These are phyloP conservation scores for Naganishia onofrii DNA, from an alignment of 768 basidiomycete species.

Conservation along the genomic window DNA sequence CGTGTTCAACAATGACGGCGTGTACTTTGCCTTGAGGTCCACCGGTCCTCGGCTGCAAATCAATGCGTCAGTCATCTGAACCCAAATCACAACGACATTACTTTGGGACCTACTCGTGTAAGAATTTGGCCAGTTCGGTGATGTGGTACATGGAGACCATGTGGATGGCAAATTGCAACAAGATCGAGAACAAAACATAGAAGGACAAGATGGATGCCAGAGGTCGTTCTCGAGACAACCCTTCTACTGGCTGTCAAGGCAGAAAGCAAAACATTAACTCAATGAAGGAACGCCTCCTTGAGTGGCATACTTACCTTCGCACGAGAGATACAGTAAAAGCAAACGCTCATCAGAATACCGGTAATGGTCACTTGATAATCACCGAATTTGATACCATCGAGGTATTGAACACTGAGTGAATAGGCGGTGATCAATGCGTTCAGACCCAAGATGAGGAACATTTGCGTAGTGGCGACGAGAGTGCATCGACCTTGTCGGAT, in stretches of 20 bases:
- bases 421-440: conserved; percentile 99
- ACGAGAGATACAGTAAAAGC: conserved; percentile 95
- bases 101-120: conserved; percentile 62
- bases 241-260: conserved; percentile 80
- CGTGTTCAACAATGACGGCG: conserved; percentile 89
- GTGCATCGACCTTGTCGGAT: conserved; percentile 98
- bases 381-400: conserved; percentile 98
- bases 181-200: conserved; percentile 86
- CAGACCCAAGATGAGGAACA: conserved; percentile 98
- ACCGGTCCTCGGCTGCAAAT: conserved; percentile 64
- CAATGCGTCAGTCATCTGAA: not conserved
- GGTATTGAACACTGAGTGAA: conserved; percentile 91
- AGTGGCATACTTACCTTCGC: conserved; percentile 71
- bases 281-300: not conserved
- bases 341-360: conserved; percentile 95
- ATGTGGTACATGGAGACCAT: conserved; percentile 88
- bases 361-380: conserved; percentile 98
- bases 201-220: conserved; percentile 94
- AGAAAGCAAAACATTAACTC: not conserved
- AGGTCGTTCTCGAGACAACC: conserved; percentile 87
- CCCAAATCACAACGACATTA: conserved; percentile 21
- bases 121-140: conserved; percentile 72
- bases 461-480: conserved; percentile 95
- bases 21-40: conserved; percentile 94
- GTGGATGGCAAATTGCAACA: conserved; percentile 90